Conservation (phyloP, 179 eudicot genomes). For the Actinidia polygama region DNA sequence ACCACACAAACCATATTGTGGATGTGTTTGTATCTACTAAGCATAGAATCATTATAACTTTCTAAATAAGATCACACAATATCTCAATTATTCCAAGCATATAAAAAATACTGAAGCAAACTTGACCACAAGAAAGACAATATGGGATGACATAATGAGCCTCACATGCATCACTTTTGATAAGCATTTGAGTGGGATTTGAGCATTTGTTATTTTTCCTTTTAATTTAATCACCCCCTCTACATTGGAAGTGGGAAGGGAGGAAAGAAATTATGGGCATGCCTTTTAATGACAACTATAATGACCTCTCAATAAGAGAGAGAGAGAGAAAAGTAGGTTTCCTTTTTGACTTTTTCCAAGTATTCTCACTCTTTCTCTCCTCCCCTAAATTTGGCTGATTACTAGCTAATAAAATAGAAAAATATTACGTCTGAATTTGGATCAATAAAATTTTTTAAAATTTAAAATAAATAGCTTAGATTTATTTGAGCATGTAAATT, state of each 20-base stretch:
- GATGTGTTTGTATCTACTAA: not conserved
- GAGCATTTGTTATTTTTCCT: not conserved
- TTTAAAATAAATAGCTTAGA: too few relatives aligned
- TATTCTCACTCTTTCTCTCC: not conserved
- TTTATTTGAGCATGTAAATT: not conserved
- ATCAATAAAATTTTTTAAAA: too few relatives aligned
- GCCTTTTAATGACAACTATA: slow-evolving; percentile 30
- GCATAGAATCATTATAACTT: slow-evolving; percentile 8
- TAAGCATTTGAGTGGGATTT: slow-evolving; percentile 28
- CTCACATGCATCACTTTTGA: slow-evolving; percentile 43
- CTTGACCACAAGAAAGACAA: slow-evolving; percentile 44
- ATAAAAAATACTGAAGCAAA: not conserved
- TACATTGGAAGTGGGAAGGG: slow-evolving; percentile 14
- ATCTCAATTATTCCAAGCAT: not conserved
- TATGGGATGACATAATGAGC: slow-evolving; percentile 35
- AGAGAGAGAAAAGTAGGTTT: not conserved
- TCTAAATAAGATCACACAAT: slow-evolving; percentile 1
- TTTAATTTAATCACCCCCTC: not conserved
- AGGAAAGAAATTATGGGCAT: slow-evolving; percentile 20
- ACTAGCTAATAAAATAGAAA: not conserved
- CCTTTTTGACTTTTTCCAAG: slow-evolving; percentile 14
- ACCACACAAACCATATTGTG: not conserved
- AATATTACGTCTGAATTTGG: too few relatives aligned
- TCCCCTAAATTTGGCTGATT: slow-evolving; percentile 7
- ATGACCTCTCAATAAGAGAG: slow-evolving; percentile 26